phyloP scores from a whole-genome alignment of 2,329 filamentous ascomycete species.

The Teratosphaeria zuluensis region DNA sequence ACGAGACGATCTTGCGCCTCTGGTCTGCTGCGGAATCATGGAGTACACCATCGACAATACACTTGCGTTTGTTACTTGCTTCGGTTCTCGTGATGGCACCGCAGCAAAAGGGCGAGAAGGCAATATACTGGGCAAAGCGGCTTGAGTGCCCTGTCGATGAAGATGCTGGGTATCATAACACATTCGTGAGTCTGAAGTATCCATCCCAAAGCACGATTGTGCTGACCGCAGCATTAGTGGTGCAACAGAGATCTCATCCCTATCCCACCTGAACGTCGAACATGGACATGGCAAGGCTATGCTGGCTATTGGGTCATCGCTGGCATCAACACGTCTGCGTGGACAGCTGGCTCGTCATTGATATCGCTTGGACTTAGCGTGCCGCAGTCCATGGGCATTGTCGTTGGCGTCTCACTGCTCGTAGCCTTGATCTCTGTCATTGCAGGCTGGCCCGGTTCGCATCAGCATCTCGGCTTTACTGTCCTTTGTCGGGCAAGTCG shows the following conservation, averaged over 20 bases:
- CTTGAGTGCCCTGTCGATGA: neutral
- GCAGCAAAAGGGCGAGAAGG: neutral
- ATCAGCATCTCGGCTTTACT: slow-evolving; percentile 27
- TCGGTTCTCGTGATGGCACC: neutral
- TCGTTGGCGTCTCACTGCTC: slow-evolving; percentile 26
- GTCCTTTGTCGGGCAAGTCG: slow-evolving; percentile 18
- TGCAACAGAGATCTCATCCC: too few species aligned
- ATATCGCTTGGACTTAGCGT: neutral
- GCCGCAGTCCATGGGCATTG: slow-evolving; percentile 17
- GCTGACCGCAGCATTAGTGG: neutral
- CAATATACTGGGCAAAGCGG: neutral
- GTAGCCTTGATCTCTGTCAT: slow-evolving; percentile 25
- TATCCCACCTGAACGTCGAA: too few species aligned
- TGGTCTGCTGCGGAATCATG: neutral
- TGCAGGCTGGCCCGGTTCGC: slow-evolving; percentile 27
- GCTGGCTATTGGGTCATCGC: neutral
- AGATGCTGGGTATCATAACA: neutral
- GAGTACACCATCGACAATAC: neutral
- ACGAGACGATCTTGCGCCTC: neutral
- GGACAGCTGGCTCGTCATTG: neutral
- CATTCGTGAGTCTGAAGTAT: neutral
- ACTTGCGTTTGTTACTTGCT: neutral
- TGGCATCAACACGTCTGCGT: neutral
- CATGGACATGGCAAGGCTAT: neutral
- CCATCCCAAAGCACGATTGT: neutral